These are phyloP conservation scores for Mycena filopes DNA, from an alignment of 768 basidiomycete species.

Conservation along the genomic window DNA sequence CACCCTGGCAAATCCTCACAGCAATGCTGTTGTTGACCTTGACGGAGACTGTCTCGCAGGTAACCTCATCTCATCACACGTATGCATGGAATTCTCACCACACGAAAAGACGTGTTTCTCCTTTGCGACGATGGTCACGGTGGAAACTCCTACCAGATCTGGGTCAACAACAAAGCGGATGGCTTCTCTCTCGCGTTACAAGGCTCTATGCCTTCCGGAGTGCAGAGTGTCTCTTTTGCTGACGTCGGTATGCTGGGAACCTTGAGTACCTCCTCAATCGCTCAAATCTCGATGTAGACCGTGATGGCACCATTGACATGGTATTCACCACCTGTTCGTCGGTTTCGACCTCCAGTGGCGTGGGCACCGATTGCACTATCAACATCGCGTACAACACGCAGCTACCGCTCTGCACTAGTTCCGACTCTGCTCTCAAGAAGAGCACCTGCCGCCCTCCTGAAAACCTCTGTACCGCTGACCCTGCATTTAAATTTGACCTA, in stretches of 20 bases:
- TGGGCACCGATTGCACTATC: constrained; percentile 81
- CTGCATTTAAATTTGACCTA: constrained; percentile 82
- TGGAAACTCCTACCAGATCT: constrained; percentile 85
- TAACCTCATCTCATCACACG: constrained; percentile 41
- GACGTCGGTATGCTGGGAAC: constrained; percentile 75
- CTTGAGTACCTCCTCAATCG: not conserved
- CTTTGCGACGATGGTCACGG: constrained; percentile 77
- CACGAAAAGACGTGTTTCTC: constrained; percentile 81
- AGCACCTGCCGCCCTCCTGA: constrained; percentile 80
- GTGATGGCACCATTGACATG: constrained; percentile 97
- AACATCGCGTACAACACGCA: constrained; percentile 96
- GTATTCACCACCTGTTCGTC: constrained; percentile 86
- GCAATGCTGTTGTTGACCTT: constrained; percentile 93
- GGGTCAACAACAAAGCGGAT: constrained; percentile 85
- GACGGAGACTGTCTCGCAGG: constrained; percentile 97
- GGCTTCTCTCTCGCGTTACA: constrained; percentile 78
- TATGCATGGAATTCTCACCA: not conserved
- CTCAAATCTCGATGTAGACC: constrained; percentile 59
- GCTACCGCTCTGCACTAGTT: constrained; percentile 79
- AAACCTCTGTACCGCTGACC: constrained; percentile 85
- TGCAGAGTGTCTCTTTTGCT: constrained; percentile 86
- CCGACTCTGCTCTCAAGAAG: constrained; percentile 59
- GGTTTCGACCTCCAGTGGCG: constrained; percentile 73
- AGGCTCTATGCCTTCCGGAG: constrained; percentile 77
- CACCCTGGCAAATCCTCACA: constrained; percentile 87